Evolutionary conservation across 805 yeast species (phyloP).

Genomic region (Monosporozyma yasuniensis): DNA sequence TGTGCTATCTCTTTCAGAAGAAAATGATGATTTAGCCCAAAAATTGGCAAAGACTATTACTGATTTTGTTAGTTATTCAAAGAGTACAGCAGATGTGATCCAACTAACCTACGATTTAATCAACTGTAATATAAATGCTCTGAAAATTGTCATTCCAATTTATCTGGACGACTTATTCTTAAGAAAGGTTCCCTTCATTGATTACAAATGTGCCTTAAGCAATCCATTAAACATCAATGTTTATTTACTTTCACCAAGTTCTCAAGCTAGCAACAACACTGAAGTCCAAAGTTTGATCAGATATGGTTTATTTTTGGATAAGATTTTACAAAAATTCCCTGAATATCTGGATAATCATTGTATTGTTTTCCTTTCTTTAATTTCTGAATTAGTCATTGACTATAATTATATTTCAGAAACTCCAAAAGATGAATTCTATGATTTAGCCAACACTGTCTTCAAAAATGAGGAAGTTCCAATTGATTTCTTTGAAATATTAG

Average conservation of each 20-base stretch:
- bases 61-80: constrained; percentile 5
- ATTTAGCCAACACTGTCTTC: constrained; percentile 16
- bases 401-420: constrained; percentile 26
- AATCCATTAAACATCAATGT: constrained; percentile 40
- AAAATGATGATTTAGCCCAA: constrained; percentile 8
- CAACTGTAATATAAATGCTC: constrained; percentile 6
- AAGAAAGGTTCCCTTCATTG: constrained; percentile 27
- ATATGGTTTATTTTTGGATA: constrained; percentile 17
- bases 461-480: constrained; percentile 3
- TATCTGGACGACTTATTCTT: constrained; percentile 14
- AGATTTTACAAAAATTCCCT: constrained; percentile 11
- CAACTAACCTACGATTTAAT: not conserved
- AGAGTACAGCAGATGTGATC: not conserved
- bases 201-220: constrained; percentile 36
- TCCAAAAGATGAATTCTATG: constrained; percentile 14
- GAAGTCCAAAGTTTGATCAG: not conserved
- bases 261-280: not conserved
- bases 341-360: constrained; percentile 7
- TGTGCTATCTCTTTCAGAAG: constrained; percentile 7
- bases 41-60: constrained; percentile 10
- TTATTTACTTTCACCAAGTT: constrained; percentile 10
- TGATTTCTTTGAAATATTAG: not conserved
- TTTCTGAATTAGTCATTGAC: constrained; percentile 34
- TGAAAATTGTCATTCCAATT: constrained; percentile 11
- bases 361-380: constrained; percentile 25